Evolutionary conservation across 2,329 filamentous ascomycete genomes (phyloP).

Genomic region (Juglanconis oblonga): DNA sequence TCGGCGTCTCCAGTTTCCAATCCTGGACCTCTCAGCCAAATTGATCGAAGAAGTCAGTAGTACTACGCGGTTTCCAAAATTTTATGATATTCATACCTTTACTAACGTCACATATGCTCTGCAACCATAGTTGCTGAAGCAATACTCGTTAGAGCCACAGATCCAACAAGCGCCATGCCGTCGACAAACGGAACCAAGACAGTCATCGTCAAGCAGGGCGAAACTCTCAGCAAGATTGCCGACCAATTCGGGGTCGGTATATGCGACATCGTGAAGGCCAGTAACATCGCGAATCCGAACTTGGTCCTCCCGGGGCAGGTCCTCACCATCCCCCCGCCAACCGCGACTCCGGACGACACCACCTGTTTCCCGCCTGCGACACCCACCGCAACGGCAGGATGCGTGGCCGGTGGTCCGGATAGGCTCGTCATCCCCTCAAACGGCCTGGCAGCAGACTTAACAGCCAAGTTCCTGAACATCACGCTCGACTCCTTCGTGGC

Average conservation of each 20-base stretch:
- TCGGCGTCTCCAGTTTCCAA: background rate
- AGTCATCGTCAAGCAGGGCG: background rate
- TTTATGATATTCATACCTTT: background rate
- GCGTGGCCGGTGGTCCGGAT: slow-evolving; percentile 8
- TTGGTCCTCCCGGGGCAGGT: background rate
- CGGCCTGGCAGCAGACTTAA: background rate
- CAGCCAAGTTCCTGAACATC: slow-evolving; percentile 10
- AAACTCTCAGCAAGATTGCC: slow-evolving; percentile 1
- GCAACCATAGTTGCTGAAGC: background rate
- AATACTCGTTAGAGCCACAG: background rate
- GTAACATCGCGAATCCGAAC: slow-evolving; percentile 5
- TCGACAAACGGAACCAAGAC: background rate
- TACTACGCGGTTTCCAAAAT: background rate
- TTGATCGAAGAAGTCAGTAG: background rate
- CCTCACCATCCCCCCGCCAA: slow-evolving; percentile 3
- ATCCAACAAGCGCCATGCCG: background rate
- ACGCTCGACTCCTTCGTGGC: slow-evolving; percentile 7
- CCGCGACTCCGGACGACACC: slow-evolving; percentile 6
- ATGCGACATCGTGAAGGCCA: slow-evolving; percentile 12
- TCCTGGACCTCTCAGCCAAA: background rate
- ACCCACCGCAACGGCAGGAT: background rate
- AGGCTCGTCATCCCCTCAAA: background rate
- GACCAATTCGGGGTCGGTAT: slow-evolving; percentile 8
- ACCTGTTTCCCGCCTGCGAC: slow-evolving; percentile 5
- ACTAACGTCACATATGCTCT: background rate